Conservation (phyloP, 169 alveolate genomes). For the Plasmodium relictum region DNA sequence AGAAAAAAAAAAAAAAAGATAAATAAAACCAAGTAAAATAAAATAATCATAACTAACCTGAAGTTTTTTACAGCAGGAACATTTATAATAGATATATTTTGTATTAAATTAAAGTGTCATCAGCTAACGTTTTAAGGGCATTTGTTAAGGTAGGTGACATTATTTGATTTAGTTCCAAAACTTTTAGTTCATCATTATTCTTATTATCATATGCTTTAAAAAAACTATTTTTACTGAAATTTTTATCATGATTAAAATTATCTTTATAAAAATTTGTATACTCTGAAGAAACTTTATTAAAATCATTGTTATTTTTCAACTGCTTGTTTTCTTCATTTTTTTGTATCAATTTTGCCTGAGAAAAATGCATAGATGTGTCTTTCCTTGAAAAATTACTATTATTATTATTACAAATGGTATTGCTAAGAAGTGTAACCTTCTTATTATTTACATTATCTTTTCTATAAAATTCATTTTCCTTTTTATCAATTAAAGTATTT, state of each 20-base stretch:
- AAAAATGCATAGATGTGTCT: neutral
- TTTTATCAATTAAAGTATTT: neutral
- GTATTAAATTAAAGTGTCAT: slow-evolving; percentile 26
- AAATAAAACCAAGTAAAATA: too few relatives aligned
- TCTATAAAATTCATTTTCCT: neutral
- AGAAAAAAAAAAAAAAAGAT: too few relatives aligned
- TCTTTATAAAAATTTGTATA: neutral
- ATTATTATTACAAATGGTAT: neutral
- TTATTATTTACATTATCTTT: neutral
- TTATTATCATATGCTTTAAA: neutral
- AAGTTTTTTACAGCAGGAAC: neutral
- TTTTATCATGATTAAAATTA: slow-evolving; percentile 1
- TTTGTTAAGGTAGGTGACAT: slow-evolving; percentile 46
- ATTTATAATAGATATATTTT: neutral
- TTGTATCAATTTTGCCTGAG: slow-evolving; percentile 34
- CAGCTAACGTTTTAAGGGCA: slow-evolving; percentile 48
- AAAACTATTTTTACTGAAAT: neutral
- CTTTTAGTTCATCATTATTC: slow-evolving; percentile 21
- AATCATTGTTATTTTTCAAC: neutral
- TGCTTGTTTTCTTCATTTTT: slow-evolving; percentile 3
- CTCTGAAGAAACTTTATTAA: slow-evolving; percentile 3
- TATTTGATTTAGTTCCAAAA: slow-evolving; percentile 40
- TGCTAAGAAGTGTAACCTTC: neutral
- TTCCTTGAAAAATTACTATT: neutral
- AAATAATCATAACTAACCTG: neutral